Evolutionary conservation across 2,329 filamentous ascomycete species (phyloP).

Genomic region (Fusarium concolor): DNA sequence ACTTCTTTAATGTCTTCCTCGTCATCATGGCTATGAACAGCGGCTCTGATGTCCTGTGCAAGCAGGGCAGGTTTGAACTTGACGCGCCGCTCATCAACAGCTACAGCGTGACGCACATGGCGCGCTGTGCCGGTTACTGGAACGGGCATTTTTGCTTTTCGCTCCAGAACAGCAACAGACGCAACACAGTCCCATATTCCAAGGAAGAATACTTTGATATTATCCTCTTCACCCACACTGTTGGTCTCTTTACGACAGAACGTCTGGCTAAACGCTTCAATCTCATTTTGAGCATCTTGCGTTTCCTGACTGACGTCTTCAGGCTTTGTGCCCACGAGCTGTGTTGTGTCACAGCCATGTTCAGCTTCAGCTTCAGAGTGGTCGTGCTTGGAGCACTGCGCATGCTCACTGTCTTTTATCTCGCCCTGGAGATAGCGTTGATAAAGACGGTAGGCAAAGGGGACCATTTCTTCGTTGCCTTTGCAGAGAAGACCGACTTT

Average conservation of each 20-base stretch:
- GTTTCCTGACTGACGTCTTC: slow-evolving; percentile 43
- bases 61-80: slow-evolving; percentile 66
- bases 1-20: slow-evolving; percentile 61
- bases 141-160: slow-evolving; percentile 53
- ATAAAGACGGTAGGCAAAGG: slow-evolving; percentile 60
- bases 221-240: slow-evolving; percentile 38
- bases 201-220: slow-evolving; percentile 65
- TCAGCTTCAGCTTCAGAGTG: neutral
- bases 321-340: slow-evolving; percentile 36
- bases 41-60: slow-evolving; percentile 53
- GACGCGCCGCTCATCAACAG: slow-evolving; percentile 64
- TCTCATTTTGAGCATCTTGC: slow-evolving; percentile 49
- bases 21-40: slow-evolving; percentile 34
- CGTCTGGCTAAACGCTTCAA: slow-evolving; percentile 60
- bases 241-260: slow-evolving; percentile 57
- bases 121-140: slow-evolving; percentile 56
- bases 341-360: neutral
- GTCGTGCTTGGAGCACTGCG: slow-evolving; percentile 27
- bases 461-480: slow-evolving; percentile 66
- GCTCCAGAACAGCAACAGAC: slow-evolving; percentile 58
- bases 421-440: slow-evolving; percentile 56
- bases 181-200: slow-evolving; percentile 67
- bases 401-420: slow-evolving; percentile 48
- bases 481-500: slow-evolving; percentile 61
- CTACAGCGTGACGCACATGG: slow-evolving; percentile 64